These are phyloP conservation scores for Pseudonitzschia pungens DNA, from an alignment of 108 stramenopile genomes.

Conservation along the genomic window DNA sequence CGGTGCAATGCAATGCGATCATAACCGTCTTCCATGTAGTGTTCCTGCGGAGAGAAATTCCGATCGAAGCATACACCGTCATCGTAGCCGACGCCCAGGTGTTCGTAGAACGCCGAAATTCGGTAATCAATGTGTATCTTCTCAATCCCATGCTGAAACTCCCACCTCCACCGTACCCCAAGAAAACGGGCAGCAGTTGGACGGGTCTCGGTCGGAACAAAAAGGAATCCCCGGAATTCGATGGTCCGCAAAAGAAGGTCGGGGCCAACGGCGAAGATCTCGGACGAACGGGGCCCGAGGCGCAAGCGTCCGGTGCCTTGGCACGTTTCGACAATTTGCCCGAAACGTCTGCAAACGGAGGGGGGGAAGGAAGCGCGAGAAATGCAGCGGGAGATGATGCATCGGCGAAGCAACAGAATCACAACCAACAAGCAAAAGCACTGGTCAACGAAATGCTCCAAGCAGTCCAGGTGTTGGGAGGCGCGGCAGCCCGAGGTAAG, in stretches of 20 bases:
- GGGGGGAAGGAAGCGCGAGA: not conserved
- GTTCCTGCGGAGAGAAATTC: conserved; percentile 26
- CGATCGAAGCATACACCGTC: conserved; percentile 47
- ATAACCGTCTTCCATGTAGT: conserved; percentile 28
- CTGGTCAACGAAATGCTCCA: conserved; percentile 52
- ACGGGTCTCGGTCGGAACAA: too few relatives aligned
- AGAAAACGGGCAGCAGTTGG: conserved; percentile 6
- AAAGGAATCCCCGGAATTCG: not conserved
- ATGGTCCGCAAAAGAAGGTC: not conserved
- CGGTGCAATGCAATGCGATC: conserved; percentile 40
- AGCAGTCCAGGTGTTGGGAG: conserved; percentile 43
- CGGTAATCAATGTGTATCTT: conserved; percentile 60
- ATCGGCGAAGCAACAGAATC: not conserved
- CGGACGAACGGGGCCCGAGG: not conserved
- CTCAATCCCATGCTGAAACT: conserved; percentile 39
- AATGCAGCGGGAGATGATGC: not conserved
- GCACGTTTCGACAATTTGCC: not conserved
- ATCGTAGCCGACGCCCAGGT: conserved; percentile 53
- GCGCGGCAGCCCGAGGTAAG: conserved; percentile 46
- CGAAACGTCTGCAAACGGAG: not conserved
- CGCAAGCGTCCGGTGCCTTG: not conserved
- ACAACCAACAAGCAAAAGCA: conserved; percentile 39
- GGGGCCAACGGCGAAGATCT: not conserved
- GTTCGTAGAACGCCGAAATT: conserved; percentile 55
- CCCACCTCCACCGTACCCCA: conserved; percentile 36